These are phyloP conservation scores for Phytophthora macrochlamydospora DNA, from an alignment of 352 stramenopile species.

Conservation along the genomic window DNA sequence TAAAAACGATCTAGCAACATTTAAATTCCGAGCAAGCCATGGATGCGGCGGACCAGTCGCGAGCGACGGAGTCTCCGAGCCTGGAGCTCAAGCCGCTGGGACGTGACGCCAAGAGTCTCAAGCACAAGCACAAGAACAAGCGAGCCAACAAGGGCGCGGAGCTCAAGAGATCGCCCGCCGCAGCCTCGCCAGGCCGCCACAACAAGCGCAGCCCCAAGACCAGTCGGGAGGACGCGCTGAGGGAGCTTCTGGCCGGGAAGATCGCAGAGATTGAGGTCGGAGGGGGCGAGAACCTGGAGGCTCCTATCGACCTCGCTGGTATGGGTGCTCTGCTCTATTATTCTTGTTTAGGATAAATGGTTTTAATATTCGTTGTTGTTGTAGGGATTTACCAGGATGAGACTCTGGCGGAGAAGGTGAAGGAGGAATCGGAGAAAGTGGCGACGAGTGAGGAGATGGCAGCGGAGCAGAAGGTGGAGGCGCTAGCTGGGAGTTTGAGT, in stretches of 20 bases:
- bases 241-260: conserved; percentile 82
- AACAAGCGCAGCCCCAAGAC: conserved; percentile 28
- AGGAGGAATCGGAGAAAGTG: conserved; percentile 45
- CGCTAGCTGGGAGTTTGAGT: conserved; percentile 44
- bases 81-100: conserved; percentile 73
- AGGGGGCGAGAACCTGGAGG: conserved; percentile 76
- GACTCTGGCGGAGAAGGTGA: conserved; percentile 33
- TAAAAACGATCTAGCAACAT: too few species aligned
- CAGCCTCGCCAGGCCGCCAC: conserved; percentile 29
- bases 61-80: conserved; percentile 23
- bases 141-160: conserved; percentile 18
- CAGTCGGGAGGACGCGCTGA: conserved; percentile 59
- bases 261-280: conserved; percentile 88
- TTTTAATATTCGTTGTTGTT: neutral
- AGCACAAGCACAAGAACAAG: conserved; percentile 86
- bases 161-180: conserved; percentile 29
- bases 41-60: conserved; percentile 32
- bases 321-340: neutral
- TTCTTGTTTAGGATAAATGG: neutral
- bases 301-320: conserved; percentile 75
- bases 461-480: conserved; percentile 50
- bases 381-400: conserved; percentile 76
- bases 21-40: conserved; percentile 1
- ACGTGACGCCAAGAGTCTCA: conserved; percentile 71
- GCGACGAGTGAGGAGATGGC: conserved; percentile 40